phyloP scores from a whole-genome alignment of 2,329 filamentous ascomycete species.

The Orbilia brochopaga region DNA sequence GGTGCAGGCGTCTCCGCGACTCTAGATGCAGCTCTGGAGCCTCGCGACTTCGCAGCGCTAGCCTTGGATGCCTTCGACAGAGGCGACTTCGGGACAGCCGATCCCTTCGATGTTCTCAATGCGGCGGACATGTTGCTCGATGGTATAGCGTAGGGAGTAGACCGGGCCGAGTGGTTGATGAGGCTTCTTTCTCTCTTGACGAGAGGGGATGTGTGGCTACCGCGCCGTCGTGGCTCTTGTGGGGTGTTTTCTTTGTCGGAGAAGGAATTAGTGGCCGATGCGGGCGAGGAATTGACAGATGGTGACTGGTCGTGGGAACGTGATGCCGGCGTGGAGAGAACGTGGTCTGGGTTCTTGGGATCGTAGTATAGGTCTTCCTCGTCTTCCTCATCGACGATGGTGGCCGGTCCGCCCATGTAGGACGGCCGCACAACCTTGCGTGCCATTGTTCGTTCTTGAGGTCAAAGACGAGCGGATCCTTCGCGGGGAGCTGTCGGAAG shows the following conservation, averaged over 20 bases:
- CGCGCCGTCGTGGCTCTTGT: slow-evolving; percentile 10
- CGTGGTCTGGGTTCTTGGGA: slow-evolving; percentile 12
- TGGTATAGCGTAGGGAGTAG: slow-evolving; percentile 19
- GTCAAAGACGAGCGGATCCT: slow-evolving; percentile 12
- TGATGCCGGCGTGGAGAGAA: slow-evolving; percentile 11
- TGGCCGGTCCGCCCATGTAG: slow-evolving; percentile 2
- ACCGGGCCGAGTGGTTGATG: slow-evolving; percentile 31
- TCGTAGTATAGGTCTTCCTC: slow-evolving; percentile 35
- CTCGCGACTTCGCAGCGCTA: slow-evolving; percentile 1
- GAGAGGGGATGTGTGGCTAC: slow-evolving; percentile 28
- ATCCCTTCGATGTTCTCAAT: slow-evolving; percentile 11
- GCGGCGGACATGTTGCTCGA: slow-evolving; percentile 18
- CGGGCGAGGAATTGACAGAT: slow-evolving; percentile 1
- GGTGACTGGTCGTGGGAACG: slow-evolving; percentile 17
- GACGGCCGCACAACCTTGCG: slow-evolving; percentile 29
- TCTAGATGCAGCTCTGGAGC: slow-evolving; percentile 19
- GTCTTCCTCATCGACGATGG: slow-evolving; percentile 33
- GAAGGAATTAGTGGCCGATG: slow-evolving; percentile 22
- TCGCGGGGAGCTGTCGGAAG: neutral
- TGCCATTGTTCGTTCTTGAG: slow-evolving; percentile 16
- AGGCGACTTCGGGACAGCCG: slow-evolving; percentile 9
- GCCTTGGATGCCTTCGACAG: slow-evolving; percentile 10
- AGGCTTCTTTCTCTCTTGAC: slow-evolving; percentile 37
- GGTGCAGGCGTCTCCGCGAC: slow-evolving; percentile 28
- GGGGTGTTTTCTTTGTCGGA: slow-evolving; percentile 49